Percentiles rank a stretch among this genome's conserved stretches.
Evolutionary conservation across 2,329 filamentous ascomycete genomes (phyloP).

Genomic region (Gnomoniopsis smithogilvyi): DNA sequence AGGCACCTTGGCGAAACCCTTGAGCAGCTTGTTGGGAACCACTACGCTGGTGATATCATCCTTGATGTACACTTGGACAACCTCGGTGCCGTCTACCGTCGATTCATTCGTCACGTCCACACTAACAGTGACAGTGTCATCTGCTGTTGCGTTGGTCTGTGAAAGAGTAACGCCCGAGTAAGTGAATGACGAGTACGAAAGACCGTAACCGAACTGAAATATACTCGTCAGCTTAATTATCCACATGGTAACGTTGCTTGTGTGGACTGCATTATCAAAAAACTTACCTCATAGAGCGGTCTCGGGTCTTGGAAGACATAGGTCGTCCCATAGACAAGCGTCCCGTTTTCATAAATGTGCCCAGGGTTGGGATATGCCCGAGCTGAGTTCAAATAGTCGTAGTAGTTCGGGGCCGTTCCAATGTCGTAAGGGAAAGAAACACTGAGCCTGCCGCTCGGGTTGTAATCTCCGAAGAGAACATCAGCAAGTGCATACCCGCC

Average conservation of each 20-base stretch:
- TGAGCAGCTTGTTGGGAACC: constrained; percentile 62
- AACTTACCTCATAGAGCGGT: constrained; percentile 49
- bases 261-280: too few relatives aligned
- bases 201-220: constrained; percentile 60
- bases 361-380: constrained; percentile 53
- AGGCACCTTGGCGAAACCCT: constrained; percentile 64
- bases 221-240: neutral
- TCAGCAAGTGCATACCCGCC: constrained; percentile 65
- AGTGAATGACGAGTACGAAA: constrained; percentile 62
- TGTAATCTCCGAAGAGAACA: constrained; percentile 61
- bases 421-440: constrained; percentile 67
- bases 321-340: constrained; percentile 59
- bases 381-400: constrained; percentile 69
- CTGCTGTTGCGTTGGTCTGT: constrained; percentile 39
- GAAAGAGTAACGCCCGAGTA: constrained; percentile 54
- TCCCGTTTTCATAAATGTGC: constrained; percentile 52
- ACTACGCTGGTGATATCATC: constrained; percentile 61
- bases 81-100: constrained; percentile 57
- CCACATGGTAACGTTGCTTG: too few relatives aligned
- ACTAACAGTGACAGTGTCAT: constrained; percentile 54
- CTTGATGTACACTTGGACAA: constrained; percentile 66
- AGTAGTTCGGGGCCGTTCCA: constrained; percentile 66
- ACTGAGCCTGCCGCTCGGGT: constrained; percentile 63
- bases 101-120: constrained; percentile 61
- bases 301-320: constrained; percentile 60